phyloP scores from a whole-genome alignment of 257 asterid genomes.

The Solanum commersonii region DNA sequence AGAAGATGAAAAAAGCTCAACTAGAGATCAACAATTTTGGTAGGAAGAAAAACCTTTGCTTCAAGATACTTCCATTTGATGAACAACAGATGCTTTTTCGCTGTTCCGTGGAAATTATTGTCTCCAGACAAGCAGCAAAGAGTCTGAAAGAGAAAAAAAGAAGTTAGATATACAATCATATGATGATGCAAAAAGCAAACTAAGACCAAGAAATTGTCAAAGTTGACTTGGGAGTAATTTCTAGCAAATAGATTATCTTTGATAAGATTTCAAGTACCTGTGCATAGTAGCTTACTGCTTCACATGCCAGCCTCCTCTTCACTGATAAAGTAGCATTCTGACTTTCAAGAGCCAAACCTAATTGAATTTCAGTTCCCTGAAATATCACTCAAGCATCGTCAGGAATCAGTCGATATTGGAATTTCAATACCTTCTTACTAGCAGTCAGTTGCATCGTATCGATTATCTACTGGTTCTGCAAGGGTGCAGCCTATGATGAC shows the following conservation, averaged over 20 bases:
- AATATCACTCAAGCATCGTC: not conserved
- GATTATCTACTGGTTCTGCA: not conserved
- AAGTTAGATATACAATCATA: not conserved
- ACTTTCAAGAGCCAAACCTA: constrained; percentile 65
- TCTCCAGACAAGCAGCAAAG: constrained; percentile 40
- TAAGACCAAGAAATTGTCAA: not conserved
- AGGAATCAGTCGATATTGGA: not conserved
- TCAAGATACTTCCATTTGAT: constrained; percentile 79
- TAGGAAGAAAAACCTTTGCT: constrained; percentile 45
- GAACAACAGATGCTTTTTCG: constrained; percentile 56
- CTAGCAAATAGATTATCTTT: not conserved
- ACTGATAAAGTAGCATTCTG: constrained; percentile 77
- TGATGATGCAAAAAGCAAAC: not conserved
- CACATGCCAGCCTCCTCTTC: constrained; percentile 87
- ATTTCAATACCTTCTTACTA: not conserved
- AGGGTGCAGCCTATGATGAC: not conserved
- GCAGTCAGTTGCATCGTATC: not conserved
- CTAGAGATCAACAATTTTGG: not conserved
- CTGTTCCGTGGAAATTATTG: constrained; percentile 3
- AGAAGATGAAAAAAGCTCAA: not conserved
- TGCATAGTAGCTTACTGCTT: constrained; percentile 48
- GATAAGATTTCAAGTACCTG: constrained; percentile 26
- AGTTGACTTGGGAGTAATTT: not conserved
- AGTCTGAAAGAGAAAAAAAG: constrained; percentile 26
- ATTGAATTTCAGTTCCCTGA: constrained; percentile 85